Percentiles rank a stretch among this genome's conserved stretches.
Conservation (phyloP, 2,329 filamentous ascomycete genomes). For the Alternaria sp. region DNA sequence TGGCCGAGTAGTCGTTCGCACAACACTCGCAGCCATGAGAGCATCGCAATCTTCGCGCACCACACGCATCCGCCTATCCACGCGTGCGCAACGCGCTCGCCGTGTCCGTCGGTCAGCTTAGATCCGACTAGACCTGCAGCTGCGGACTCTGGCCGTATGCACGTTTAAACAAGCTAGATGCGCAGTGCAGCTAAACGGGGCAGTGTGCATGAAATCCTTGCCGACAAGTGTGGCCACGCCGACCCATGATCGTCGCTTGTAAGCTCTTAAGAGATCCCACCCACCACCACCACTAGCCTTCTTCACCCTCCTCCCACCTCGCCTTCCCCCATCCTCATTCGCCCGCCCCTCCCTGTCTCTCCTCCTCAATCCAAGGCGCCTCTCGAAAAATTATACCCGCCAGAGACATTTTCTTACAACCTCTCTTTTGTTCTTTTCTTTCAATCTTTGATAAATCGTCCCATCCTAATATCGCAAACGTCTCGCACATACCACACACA, state of each 20-base stretch:
- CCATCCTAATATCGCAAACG: constrained; percentile 43
- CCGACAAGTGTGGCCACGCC: constrained; percentile 45
- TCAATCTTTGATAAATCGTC: constrained; percentile 44
- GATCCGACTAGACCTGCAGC: constrained; percentile 46
- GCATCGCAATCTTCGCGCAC: constrained; percentile 42
- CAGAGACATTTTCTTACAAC: constrained; percentile 42
- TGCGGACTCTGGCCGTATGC: constrained; percentile 46
- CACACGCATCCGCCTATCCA: constrained; percentile 40
- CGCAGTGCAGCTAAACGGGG: constrained; percentile 47
- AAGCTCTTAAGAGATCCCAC: constrained; percentile 47
- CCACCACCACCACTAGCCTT: constrained; percentile 47
- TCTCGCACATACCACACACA: constrained; percentile 37
- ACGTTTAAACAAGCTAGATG: constrained; percentile 46
- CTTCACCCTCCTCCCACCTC: constrained; percentile 51
- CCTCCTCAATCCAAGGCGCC: constrained; percentile 44
- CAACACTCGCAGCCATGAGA: constrained; percentile 32
- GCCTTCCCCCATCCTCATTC: constrained; percentile 52
- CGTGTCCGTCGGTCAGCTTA: constrained; percentile 45
- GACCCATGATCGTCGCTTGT: constrained; percentile 43
- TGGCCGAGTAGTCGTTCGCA: constrained; percentile 22
- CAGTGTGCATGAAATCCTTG: constrained; percentile 49
- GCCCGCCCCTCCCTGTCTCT: constrained; percentile 47
- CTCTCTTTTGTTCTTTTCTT: constrained; percentile 43
- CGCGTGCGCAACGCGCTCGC: constrained; percentile 39
- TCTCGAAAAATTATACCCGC: constrained; percentile 43